These are phyloP conservation scores for Cladosporium sp. DNA, from an alignment of 2,329 filamentous ascomycete genomes.

Conservation along the genomic window DNA sequence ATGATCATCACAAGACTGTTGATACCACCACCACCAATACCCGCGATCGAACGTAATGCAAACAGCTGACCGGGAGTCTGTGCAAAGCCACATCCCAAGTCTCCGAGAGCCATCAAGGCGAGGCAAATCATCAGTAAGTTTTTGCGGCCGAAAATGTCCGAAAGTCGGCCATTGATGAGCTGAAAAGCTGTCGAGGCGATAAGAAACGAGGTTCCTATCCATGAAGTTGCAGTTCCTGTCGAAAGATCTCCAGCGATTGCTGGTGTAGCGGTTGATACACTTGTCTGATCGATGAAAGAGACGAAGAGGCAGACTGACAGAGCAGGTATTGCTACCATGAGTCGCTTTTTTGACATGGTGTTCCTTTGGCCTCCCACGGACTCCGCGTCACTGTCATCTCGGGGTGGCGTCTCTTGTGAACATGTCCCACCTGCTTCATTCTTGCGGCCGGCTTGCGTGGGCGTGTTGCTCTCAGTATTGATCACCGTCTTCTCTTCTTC, in stretches of 20 bases:
- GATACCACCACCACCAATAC: constrained; percentile 47
- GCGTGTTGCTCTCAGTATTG: not conserved
- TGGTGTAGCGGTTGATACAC: constrained; percentile 13
- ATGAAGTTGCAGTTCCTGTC: constrained; percentile 24
- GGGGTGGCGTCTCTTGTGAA: not conserved
- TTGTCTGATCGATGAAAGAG: constrained; percentile 14
- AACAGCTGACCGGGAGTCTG: constrained; percentile 40
- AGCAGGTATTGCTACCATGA: constrained; percentile 15
- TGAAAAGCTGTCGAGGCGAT: constrained; percentile 48
- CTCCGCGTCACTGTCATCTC: constrained; percentile 12
- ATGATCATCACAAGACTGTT: constrained; percentile 46
- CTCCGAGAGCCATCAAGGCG: constrained; percentile 6
- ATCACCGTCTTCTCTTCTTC: not conserved
- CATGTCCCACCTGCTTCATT: not conserved
- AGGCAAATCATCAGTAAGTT: constrained; percentile 55
- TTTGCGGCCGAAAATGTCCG: constrained; percentile 65
- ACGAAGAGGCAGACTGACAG: constrained; percentile 14
- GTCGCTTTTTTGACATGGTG: constrained; percentile 9
- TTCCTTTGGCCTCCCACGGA: constrained; percentile 14
- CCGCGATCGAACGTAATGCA: constrained; percentile 52
- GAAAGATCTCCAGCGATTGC: constrained; percentile 12
- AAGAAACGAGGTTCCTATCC: constrained; percentile 51
- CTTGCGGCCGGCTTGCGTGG: not conserved
- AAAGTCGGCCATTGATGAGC: constrained; percentile 59
- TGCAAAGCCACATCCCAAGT: constrained; percentile 17